Conservation (phyloP, 371 early-diverging fungal species). For the Mucor plumbeus region DNA sequence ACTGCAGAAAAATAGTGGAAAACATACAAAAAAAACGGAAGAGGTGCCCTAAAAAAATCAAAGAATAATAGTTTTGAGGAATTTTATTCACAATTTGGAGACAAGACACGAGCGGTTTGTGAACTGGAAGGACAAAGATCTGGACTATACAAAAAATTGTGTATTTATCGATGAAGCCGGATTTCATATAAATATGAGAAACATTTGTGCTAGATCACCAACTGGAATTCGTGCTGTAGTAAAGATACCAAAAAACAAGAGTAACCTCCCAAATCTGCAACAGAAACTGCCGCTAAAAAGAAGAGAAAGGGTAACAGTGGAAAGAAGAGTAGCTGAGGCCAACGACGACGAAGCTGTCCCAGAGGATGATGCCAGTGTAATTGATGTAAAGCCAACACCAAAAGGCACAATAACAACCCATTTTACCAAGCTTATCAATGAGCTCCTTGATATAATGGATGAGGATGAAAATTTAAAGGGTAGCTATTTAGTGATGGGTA, state of each 20-base stretch:
- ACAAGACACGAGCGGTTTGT: slow-evolving; percentile 11
- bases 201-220: no score
- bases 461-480: slow-evolving; percentile 20
- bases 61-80: no score
- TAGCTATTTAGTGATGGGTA: slow-evolving; percentile 23
- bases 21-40: slow-evolving; percentile 11
- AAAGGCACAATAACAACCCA: slow-evolving; percentile 19
- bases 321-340: slow-evolving; percentile 14
- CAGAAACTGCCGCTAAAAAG: slow-evolving; percentile 1
- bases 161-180: no score
- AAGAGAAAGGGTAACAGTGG: slow-evolving; percentile 13
- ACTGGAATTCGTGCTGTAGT: no score
- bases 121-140: slow-evolving; percentile 15
- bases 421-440: slow-evolving; percentile 20
- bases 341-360: slow-evolving; percentile 13
- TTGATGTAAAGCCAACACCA: slow-evolving; percentile 12
- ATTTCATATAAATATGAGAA: no score
- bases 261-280: slow-evolving; percentile 4
- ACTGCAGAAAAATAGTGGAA: slow-evolving; percentile 13
- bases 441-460: slow-evolving; percentile 14
- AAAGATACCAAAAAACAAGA: slow-evolving; percentile 4
- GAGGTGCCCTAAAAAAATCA: slow-evolving; percentile 7
- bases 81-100: slow-evolving; percentile 12
- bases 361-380: slow-evolving; percentile 23
- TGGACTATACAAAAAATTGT: slow-evolving; percentile 14